Evolutionary conservation across 2,329 filamentous ascomycete genomes (phyloP), one percentile per base, ranked within the genome.

Genomic region (Aspergillus sp.): DNA sequence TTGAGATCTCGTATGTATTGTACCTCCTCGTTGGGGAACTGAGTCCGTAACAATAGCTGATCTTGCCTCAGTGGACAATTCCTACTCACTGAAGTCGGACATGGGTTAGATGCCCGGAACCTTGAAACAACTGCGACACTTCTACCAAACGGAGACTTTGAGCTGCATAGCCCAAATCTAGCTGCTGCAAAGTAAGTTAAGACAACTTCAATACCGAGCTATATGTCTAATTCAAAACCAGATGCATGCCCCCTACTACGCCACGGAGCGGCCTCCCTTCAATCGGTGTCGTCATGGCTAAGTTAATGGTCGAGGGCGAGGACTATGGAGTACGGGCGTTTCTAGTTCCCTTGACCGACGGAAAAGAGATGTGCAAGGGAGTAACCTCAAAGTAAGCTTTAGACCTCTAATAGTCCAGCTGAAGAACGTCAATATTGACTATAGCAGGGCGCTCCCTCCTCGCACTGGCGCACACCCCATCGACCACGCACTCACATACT

Each of bases 11-110:
- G 68, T 70, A 53, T 58, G 62, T 61, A n/a, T 16, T 49, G 5
- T 0, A n/a, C 36, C 7, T 6, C 12, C 5, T 14, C 32, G 32
- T 12, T 42, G 16, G 4, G 4, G 1, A 14, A n/a, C 4, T n/a
- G 14, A 16, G 14, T 20, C 22, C 45, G 36, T 24, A 45, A 16
- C 14, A 45, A n/a, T 7, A 24, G 26, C 24, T n/a, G 9, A 42
- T 18, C 24, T 2, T 18, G 42, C 2, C 50, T 32, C 12, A 69
- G 68, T 4, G 62, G 63, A 16, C 68, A 76, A 51, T 80, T 76
- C 55, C 68, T 79, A 67, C 66, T 79, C 2, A 79, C 75, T 0
- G 76, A 80, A 56, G 57, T 77, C 5, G 74, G 74, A 1, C 76
- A 78, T 56, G 76, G 77, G 1, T 65, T 78, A 3, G 76, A 79